These are phyloP conservation scores for Colletotrichum sp. DNA, from an alignment of 2,329 filamentous ascomycete species.

Conservation along the genomic window DNA sequence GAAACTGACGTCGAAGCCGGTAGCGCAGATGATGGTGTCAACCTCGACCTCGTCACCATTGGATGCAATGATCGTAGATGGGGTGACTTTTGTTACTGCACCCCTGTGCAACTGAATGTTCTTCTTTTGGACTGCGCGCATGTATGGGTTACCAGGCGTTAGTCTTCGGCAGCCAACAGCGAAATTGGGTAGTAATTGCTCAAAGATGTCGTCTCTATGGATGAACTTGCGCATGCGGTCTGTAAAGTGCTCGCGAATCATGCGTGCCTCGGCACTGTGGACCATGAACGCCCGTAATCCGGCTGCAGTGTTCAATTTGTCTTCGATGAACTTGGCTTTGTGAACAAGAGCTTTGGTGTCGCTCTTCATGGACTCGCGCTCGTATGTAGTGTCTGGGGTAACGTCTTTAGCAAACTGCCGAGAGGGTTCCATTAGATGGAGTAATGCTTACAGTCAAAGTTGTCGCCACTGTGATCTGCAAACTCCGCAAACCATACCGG, in stretches of 20 bases:
- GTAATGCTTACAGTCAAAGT: neutral
- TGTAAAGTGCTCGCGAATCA: neutral
- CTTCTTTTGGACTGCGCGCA: neutral
- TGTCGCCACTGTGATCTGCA: neutral
- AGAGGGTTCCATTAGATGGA: neutral
- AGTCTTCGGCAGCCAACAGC: neutral
- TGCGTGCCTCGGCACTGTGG: neutral
- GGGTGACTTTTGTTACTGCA: neutral
- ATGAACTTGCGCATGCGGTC: neutral
- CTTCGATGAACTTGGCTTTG: neutral
- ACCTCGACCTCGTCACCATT: neutral
- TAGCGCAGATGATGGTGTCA: neutral
- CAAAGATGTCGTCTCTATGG: neutral
- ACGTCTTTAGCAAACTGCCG: neutral
- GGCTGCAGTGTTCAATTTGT: neutral
- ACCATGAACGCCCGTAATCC: neutral
- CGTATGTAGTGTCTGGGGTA: neutral
- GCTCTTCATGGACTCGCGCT: neutral
- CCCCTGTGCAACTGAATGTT: neutral
- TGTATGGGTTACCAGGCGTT: neutral
- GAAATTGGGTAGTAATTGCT: neutral
- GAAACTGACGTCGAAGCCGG: neutral
- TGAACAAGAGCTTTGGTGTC: neutral
- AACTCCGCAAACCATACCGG: neutral
- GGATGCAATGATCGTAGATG: neutral